A percentile compares a stretch with the other conserved stretches of the same genome.
Evolutionary conservation across 2,329 filamentous ascomycete species (phyloP).

Genomic region (Fusarium foetens): DNA sequence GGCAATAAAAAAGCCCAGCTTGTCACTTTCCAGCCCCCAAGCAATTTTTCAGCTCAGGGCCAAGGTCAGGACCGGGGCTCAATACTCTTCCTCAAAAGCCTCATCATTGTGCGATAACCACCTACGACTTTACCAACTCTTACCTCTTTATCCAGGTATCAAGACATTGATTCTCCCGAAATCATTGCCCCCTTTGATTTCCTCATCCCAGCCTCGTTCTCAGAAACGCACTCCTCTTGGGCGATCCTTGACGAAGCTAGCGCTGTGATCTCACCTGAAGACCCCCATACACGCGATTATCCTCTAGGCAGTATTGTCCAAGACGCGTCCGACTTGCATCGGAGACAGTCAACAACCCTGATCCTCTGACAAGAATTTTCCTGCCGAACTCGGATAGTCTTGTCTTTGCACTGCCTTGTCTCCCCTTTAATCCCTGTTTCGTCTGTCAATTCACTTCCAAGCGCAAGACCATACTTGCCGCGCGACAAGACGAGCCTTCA

Average conservation of each 20-base stretch:
- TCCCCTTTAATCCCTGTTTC: slow-evolving; percentile 1
- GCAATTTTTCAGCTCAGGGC: slow-evolving; percentile 3
- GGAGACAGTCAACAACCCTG: background rate
- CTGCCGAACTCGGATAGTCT: slow-evolving; percentile 8
- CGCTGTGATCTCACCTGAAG: background rate
- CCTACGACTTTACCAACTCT: background rate
- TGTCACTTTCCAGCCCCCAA: slow-evolving; percentile 6
- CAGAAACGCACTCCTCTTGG: background rate
- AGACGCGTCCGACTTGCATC: slow-evolving; percentile 11
- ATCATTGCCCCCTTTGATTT: background rate
- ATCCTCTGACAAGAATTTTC: slow-evolving; percentile 8
- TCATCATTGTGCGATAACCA: background rate
- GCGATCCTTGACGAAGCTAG: background rate
- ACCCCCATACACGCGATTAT: slow-evolving; percentile 8
- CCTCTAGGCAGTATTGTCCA: background rate
- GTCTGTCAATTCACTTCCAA: slow-evolving; percentile 15
- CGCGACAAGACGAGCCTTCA: slow-evolving; percentile 41
- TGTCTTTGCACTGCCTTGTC: background rate
- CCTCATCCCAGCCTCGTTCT: background rate
- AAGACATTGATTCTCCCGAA: background rate
- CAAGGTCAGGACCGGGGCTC: background rate
- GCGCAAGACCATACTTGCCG: slow-evolving; percentile 34
- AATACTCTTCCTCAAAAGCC: slow-evolving; percentile 16
- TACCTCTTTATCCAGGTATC: background rate
- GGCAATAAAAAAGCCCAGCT: slow-evolving; percentile 2